Percentiles rank a stretch among this genome's conserved stretches.
Evolutionary conservation across 805 yeast species (phyloP).

Genomic region (Candida loeiensis): DNA sequence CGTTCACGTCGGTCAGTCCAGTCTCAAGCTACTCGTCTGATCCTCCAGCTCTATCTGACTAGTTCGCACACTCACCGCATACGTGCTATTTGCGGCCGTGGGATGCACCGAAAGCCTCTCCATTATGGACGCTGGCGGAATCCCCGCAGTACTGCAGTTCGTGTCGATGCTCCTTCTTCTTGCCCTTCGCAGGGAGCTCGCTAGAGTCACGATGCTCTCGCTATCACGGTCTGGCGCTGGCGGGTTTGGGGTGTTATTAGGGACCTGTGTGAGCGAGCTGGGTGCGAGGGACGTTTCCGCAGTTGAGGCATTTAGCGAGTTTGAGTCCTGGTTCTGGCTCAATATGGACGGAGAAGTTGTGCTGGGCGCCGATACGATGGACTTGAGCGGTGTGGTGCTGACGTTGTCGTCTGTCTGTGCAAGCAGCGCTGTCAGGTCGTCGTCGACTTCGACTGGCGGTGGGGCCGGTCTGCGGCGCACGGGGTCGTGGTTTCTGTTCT

Average conservation of each 20-base stretch:
- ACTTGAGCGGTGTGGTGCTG: slow-evolving; percentile 48
- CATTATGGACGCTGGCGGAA: slow-evolving; percentile 70
- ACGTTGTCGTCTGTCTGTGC: slow-evolving; percentile 43
- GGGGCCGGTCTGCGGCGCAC: no score
- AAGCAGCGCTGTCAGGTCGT: no score
- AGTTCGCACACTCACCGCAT: slow-evolving; percentile 15
- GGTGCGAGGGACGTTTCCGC: slow-evolving; percentile 52
- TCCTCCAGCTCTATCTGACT: slow-evolving; percentile 16
- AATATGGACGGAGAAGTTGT: slow-evolving; percentile 39
- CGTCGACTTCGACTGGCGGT: no score
- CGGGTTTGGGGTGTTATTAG: slow-evolving; percentile 16
- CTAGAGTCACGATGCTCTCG: slow-evolving; percentile 42
- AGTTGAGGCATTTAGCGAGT: slow-evolving; percentile 41
- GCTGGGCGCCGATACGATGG: slow-evolving; percentile 40
- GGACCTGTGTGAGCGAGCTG: slow-evolving; percentile 19
- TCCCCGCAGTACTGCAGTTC: slow-evolving; percentile 64
- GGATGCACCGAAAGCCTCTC: slow-evolving; percentile 45
- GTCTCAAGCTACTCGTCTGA: slow-evolving; percentile 13
- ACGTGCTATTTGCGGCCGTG: slow-evolving; percentile 24
- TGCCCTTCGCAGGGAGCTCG: slow-evolving; percentile 36
- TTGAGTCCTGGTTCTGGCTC: slow-evolving; percentile 28
- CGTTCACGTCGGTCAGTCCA: background rate
- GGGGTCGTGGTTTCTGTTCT: no score
- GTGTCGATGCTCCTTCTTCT: slow-evolving; percentile 46
- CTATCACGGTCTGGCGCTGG: slow-evolving; percentile 32